Percentiles rank a stretch among this genome's conserved stretches.
Evolutionary conservation across 2,329 filamentous ascomycete genomes (phyloP).

Genomic region (Chaetomiaceae sp.): DNA sequence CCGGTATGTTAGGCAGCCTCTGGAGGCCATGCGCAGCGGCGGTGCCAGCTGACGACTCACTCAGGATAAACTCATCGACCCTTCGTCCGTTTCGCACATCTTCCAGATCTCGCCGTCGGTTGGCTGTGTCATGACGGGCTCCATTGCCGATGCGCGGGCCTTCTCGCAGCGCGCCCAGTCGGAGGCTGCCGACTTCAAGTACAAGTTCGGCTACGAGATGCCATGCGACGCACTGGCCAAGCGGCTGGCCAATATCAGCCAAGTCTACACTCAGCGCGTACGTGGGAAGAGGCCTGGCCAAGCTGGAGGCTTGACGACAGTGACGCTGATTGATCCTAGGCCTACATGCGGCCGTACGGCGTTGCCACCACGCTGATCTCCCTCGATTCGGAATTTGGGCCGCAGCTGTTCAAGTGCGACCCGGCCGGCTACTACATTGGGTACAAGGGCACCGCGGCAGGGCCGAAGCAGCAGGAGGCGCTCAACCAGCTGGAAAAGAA

Average conservation of each 20-base stretch:
- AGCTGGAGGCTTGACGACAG: too few species aligned
- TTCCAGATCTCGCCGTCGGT: slow-evolving; percentile 95
- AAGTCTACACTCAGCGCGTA: slow-evolving; percentile 97
- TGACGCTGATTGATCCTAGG: slow-evolving; percentile 38
- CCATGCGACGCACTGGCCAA: slow-evolving; percentile 95
- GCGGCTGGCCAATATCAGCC: slow-evolving; percentile 96
- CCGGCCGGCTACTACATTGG: slow-evolving; percentile 96
- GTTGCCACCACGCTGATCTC: slow-evolving; percentile 94
- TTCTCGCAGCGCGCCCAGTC: slow-evolving; percentile 88
- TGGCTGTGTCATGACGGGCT: slow-evolving; percentile 97
- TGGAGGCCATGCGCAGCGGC: slow-evolving; percentile 20
- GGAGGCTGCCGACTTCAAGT: slow-evolving; percentile 95
- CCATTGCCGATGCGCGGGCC: slow-evolving; percentile 92
- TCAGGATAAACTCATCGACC: slow-evolving; percentile 98
- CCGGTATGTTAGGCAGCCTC: too few species aligned
- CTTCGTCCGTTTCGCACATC: slow-evolving; percentile 92
- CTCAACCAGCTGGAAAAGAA: slow-evolving; percentile 99
- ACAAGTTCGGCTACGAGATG: slow-evolving; percentile 99
- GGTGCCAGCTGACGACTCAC: slow-evolving; percentile 28
- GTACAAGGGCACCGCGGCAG: slow-evolving; percentile 96
- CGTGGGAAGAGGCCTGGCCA: slow-evolving; percentile 17
- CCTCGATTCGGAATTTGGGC: slow-evolving; percentile 83
- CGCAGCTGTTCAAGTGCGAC: slow-evolving; percentile 97
- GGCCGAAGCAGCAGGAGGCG: slow-evolving; percentile 97
- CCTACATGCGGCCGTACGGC: slow-evolving; percentile 96